Evolutionary conservation across 257 asterid species (phyloP), one percentile per base, ranked within the genome.

Genomic region (Penstemon barbatus): DNA sequence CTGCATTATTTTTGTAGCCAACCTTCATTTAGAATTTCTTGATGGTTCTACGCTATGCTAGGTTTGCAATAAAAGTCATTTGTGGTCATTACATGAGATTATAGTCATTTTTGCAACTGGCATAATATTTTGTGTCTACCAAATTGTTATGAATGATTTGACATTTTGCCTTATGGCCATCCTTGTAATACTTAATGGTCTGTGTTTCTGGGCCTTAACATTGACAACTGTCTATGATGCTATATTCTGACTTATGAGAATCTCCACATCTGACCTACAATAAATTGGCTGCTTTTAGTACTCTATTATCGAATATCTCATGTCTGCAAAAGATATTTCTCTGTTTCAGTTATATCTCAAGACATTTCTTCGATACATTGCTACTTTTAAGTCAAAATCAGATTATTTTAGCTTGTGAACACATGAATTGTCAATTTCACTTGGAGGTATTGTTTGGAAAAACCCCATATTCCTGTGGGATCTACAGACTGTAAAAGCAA

Each of bases 401-500:
- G 37, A 52, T 19, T 11, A 3, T 18, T 69, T 13, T 19, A 25
- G 54, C 52, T 57, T 41, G 18, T 15, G 18, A 40, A 10, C 36
- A 46, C 0, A 19, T 19, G 69, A 12, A 36, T 18, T 68, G n/a
- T 71, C 61, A 9, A 36, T 57, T 71, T 66, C 51, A 48, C 11
- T 63, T 13, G 41, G 59, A 8, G 41, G 69, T 44, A 25, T 36
- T 45, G 1, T 62, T 50, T 3, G 50, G 43, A 19, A 10, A 18
- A 57, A 7, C 45, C 5, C 8, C 11, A 38, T 13, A 11, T 55
- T 25, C 15, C 39, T 43, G 19, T 58, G 6, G 5, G 46, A 63
- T 63, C 54, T 19, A 39, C 43, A 52, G 57, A 57, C 42, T 46
- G 61, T 46, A 48, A 60, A 33, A n/a, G 25, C 12, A 69, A 69